Percentiles rank a stretch among this genome's conserved stretches.
phyloP scores from a whole-genome alignment of 176 grass and related monocot genomes.

The Luzula sylvatica region DNA sequence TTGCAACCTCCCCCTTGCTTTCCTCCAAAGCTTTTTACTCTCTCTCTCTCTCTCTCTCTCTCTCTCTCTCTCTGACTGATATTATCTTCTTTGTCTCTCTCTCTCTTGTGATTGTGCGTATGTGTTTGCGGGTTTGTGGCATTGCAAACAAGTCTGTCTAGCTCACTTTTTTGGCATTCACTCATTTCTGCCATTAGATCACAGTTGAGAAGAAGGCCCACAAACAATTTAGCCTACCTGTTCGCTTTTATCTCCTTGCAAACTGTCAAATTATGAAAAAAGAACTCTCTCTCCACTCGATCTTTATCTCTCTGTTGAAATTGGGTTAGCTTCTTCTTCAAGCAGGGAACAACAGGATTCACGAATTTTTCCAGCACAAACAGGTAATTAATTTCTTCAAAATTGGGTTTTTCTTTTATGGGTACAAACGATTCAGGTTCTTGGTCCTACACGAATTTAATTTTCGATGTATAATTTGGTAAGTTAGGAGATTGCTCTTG shows the following conservation, averaged over 20 bases:
- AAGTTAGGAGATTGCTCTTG: background rate
- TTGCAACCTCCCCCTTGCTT: conserved; percentile 25
- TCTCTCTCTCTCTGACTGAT: conserved; percentile 8
- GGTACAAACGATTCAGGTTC: background rate
- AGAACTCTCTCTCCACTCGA: background rate
- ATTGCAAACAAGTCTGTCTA: conserved; percentile 6
- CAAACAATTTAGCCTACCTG: conserved; percentile 26
- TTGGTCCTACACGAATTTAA: background rate
- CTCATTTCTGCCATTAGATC: conserved; percentile 7
- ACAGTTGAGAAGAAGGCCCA: background rate
- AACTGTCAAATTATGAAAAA: conserved; percentile 14
- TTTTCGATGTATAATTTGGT: background rate
- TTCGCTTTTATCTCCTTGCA: conserved; percentile 30
- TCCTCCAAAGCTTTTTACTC: conserved; percentile 28
- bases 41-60: conserved; percentile 17
- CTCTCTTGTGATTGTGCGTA: conserved; percentile 26
- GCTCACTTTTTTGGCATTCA: conserved; percentile 25
- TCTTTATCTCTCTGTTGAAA: background rate
- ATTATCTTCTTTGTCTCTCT: conserved; percentile 10
- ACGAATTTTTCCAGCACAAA: background rate
- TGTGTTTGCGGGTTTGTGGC: conserved; percentile 27
- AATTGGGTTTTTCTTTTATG: background rate
- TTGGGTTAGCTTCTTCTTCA: background rate
- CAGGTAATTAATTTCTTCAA: background rate
- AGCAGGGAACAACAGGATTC: background rate